These are phyloP conservation scores for Aegilops longissima DNA, from an alignment of 176 grass and related monocot species.

Conservation along the genomic window DNA sequence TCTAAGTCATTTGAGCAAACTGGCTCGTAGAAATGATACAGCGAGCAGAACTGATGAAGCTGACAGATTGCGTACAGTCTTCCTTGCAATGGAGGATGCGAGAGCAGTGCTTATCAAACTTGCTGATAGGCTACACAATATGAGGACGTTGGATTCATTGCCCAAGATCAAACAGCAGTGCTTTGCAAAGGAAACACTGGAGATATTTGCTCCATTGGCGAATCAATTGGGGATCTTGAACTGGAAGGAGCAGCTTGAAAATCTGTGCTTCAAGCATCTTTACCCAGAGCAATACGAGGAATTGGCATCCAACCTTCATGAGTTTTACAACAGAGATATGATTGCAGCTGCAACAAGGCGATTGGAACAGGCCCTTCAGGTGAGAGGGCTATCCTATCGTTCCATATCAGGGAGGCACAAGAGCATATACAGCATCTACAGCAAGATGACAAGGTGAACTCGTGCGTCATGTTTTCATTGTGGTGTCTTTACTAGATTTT, in stretches of 20 bases:
- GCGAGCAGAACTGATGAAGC: conserved; percentile 71
- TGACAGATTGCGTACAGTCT: conserved; percentile 63
- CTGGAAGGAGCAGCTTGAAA: conserved; percentile 86
- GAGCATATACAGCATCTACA: conserved; percentile 84
- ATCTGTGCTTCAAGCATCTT: conserved; percentile 73
- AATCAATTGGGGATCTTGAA: conserved; percentile 66
- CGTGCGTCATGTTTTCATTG: background rate
- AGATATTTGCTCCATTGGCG: conserved; percentile 76
- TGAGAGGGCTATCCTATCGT: conserved; percentile 59
- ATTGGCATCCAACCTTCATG: conserved; percentile 49
- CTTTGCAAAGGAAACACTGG: conserved; percentile 72
- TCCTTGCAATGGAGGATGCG: conserved; percentile 82
- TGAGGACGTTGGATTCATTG: conserved; percentile 62
- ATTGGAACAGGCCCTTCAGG: conserved; percentile 65
- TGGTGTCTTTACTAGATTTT: background rate
- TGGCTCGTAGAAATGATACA: conserved; percentile 72
- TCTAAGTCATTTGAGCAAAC: conserved; percentile 76
- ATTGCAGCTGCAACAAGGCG: conserved; percentile 61
- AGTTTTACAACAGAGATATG: conserved; percentile 64
- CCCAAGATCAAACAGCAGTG: conserved; percentile 59
- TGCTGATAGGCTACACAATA: conserved; percentile 75
- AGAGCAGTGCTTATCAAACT: conserved; percentile 74
- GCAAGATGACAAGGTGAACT: conserved; percentile 77
- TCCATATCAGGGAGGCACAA: conserved; percentile 67
- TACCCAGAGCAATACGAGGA: conserved; percentile 58